Evolutionary conservation across 495 filamentous ascomycete genomes (phyloP).

Genomic region (Penicillium maclennaniae): DNA sequence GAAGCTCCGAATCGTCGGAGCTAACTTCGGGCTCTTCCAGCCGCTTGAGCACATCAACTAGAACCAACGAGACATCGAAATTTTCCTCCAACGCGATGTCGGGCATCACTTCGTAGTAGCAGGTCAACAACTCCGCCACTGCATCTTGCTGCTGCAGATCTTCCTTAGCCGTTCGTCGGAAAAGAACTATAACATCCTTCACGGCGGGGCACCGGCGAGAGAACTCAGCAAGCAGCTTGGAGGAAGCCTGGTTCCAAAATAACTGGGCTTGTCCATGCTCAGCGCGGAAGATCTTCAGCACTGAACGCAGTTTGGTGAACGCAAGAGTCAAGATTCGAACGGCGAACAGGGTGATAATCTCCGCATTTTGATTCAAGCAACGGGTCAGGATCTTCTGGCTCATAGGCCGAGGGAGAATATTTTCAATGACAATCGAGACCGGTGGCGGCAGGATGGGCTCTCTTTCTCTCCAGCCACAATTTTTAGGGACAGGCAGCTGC

Average conservation of each 20-base stretch:
- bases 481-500: conserved; percentile 64
- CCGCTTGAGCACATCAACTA: conserved; percentile 61
- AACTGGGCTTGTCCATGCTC: conserved; percentile 38
- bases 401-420: conserved; percentile 78
- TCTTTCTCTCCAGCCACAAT: conserved; percentile 60
- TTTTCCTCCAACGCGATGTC: conserved; percentile 75
- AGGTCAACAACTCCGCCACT: conserved; percentile 64
- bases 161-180: conserved; percentile 57
- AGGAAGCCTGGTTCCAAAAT: conserved; percentile 63
- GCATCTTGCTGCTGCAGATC: conserved; percentile 77
- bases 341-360: conserved; percentile 77
- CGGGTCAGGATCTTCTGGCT: conserved; percentile 69
- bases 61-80: conserved; percentile 74
- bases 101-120: conserved; percentile 79
- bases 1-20: conserved; percentile 46
- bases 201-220: conserved; percentile 72
- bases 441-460: conserved; percentile 63
- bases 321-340: conserved; percentile 71
- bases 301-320: conserved; percentile 68
- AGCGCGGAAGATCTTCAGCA: conserved; percentile 40
- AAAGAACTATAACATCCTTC: conserved; percentile 69
- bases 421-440: conserved; percentile 71
- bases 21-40: conserved; percentile 38
- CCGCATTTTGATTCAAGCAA: conserved; percentile 70
- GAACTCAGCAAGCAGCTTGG: conserved; percentile 67